Evolutionary conservation across 78 protist species (phyloP), one percentile per base, ranked within the genome.

Genomic region (Pigoraptor vietnamica): DNA sequence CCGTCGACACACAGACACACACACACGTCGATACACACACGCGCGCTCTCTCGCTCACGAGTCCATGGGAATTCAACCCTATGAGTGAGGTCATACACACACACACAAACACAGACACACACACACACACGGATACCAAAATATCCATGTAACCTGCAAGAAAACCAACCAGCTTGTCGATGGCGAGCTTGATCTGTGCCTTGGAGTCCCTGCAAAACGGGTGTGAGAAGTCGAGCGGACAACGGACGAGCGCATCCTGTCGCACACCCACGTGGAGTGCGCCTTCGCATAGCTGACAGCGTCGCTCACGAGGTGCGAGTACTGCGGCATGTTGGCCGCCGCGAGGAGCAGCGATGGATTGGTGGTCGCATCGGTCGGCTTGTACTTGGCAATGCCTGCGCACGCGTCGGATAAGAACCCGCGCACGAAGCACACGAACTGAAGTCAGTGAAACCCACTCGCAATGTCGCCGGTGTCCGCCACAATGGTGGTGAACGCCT

Each of bases 381-480:
- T 67, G 95, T 36, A 98, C 90, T 95, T 86, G n/a, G 56, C 88
- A 55, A 98, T 95, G 56, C 89, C 90, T 92, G 33, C 2, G 25
- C 23, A 25, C 14, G 33, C 40, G 24, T 6, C 35, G 24, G 38
- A 35, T 83, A 35, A 34, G 1, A 9, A 6, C 33, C 33, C 36
- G 84, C 10, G 84, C 9, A 23, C 83, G 14, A 14, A 25, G n/a
- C 67, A 48, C 67, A 48, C 6, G 29, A 48, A 48, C 67, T n/a
- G n/a, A n/a, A n/a, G 14, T 48, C 67, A 19, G n/a, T 1, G 34
- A 19, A 2, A 79, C 83, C 32, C 83, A 83, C 40, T n/a, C 40
- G 90, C 94, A 93, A 97, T 93, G 92, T 97, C 99, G 34, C 98
- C 99, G 24, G 99, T 95, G 95, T 98, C 99, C 24, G 99, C 98